These are phyloP conservation scores for Smittium mucronatum DNA, from an alignment of 371 early-diverging fungal species.

Conservation along the genomic window DNA sequence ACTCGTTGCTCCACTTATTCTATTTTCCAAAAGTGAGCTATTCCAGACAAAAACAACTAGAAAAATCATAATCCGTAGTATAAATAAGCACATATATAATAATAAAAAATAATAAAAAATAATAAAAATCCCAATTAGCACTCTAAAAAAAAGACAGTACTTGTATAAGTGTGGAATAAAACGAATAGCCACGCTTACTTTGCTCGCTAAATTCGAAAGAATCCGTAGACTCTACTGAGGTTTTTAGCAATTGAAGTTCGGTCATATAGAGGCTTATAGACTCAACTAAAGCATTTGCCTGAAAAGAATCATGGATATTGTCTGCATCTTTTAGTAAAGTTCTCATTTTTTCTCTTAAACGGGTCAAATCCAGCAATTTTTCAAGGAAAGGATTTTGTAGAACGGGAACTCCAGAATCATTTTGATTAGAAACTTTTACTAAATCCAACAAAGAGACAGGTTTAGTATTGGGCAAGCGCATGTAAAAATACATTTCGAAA, in stretches of 20 bases:
- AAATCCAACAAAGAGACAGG: background rate
- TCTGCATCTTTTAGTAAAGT: slow-evolving; percentile 4
- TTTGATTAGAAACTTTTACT: background rate
- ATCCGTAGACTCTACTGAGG: background rate
- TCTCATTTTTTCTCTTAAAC: slow-evolving; percentile 4
- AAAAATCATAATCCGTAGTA: background rate
- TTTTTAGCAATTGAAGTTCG: background rate
- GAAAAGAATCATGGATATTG: background rate
- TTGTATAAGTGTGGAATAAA: no score
- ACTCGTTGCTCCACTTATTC: slow-evolving; percentile 12
- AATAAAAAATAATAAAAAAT: background rate
- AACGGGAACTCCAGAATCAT: background rate
- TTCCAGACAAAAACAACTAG: slow-evolving; percentile 33
- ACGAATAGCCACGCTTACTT: background rate
- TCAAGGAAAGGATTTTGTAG: background rate
- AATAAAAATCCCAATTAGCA: background rate
- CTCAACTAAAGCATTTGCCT: background rate
- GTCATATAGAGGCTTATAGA: background rate
- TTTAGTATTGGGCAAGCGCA: background rate
- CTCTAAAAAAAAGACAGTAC: no score
- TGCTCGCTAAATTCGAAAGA: background rate
- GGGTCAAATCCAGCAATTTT: slow-evolving; percentile 6
- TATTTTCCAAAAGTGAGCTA: slow-evolving; percentile 27
- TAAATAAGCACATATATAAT: background rate
- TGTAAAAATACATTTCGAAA: slow-evolving; percentile 9